A percentile compares a stretch with the other conserved stretches of the same genome.
These are phyloP conservation scores for Eruca vesicaria DNA, from an alignment of 441 rosid genomes.

Conservation along the genomic window DNA sequence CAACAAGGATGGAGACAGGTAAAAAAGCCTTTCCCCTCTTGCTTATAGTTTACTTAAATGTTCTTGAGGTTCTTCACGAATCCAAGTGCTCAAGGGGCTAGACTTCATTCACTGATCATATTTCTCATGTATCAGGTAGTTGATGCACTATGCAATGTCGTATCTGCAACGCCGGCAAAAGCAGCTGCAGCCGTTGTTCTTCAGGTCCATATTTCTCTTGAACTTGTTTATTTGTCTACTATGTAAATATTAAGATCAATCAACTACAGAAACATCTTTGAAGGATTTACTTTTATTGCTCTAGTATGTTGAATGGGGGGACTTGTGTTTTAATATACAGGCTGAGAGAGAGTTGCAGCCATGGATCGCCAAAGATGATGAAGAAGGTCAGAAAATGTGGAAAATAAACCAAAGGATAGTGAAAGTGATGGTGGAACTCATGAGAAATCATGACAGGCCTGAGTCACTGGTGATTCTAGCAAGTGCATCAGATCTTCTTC, in stretches of 20 bases:
- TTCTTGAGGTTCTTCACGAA: slow-evolving; percentile 1
- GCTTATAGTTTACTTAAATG: background rate
- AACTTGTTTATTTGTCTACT: slow-evolving; percentile 12
- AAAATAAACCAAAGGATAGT: slow-evolving; percentile 93
- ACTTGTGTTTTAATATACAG: slow-evolving; percentile 49
- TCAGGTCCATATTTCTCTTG: slow-evolving; percentile 70
- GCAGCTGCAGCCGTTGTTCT: slow-evolving; percentile 96
- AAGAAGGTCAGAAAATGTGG: slow-evolving; percentile 94
- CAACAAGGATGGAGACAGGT: slow-evolving; percentile 99
- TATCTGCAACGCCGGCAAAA: slow-evolving; percentile 85
- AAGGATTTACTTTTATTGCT: slow-evolving; percentile 3
- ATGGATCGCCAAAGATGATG: slow-evolving; percentile 97
- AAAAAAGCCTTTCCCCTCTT: slow-evolving; percentile 30
- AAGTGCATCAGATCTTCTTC: slow-evolving; percentile 93
- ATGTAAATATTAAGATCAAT: slow-evolving; percentile 5
- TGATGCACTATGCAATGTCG: slow-evolving; percentile 96
- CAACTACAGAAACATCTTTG: background rate
- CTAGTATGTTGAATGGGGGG: slow-evolving; percentile 37
- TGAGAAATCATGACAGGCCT: slow-evolving; percentile 89
- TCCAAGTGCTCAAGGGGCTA: slow-evolving; percentile 4
- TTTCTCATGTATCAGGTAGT: slow-evolving; percentile 60
- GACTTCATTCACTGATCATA: slow-evolving; percentile 19
- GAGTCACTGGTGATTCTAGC: slow-evolving; percentile 91
- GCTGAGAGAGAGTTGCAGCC: slow-evolving; percentile 98
- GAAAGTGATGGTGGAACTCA: slow-evolving; percentile 84